These are phyloP conservation scores for Solanum lignicaule DNA, from an alignment of 257 asterid genomes.

Conservation along the genomic window DNA sequence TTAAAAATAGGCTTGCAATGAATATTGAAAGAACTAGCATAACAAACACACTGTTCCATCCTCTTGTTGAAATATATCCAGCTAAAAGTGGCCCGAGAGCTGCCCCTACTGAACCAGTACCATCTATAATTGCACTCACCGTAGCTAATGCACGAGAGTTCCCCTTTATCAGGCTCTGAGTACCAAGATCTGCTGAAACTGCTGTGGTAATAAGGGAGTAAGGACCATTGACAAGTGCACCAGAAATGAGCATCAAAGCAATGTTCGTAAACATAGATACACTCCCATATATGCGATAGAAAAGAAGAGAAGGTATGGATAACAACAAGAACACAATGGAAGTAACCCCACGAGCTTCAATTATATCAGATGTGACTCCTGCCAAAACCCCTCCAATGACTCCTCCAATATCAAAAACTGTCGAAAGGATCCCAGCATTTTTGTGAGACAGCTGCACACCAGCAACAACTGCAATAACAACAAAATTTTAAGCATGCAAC, in stretches of 20 bases:
- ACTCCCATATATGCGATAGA: conserved; percentile 67
- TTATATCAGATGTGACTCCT: conserved; percentile 59
- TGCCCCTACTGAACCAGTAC: conserved; percentile 93
- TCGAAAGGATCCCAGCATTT: conserved; percentile 81
- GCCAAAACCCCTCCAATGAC: conserved; percentile 84
- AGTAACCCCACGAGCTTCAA: conserved; percentile 82
- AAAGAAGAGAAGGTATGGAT: conserved; percentile 65
- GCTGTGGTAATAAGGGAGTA: conserved; percentile 90
- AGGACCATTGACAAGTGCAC: conserved; percentile 82
- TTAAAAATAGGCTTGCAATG: conserved; percentile 46
- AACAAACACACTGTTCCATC: conserved; percentile 84
- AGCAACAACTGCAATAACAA: conserved; percentile 55
- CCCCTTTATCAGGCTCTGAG: conserved; percentile 49
- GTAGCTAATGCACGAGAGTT: conserved; percentile 84
- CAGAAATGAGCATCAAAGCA: conserved; percentile 55
- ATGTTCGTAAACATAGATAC: conserved; percentile 54
- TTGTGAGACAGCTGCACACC: conserved; percentile 67
- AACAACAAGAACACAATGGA: conserved; percentile 46
- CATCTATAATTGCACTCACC: conserved; percentile 89
- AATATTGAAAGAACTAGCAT: conserved; percentile 59
- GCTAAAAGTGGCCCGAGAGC: conserved; percentile 93
- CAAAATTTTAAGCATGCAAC: not conserved
- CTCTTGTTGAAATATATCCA: conserved; percentile 82
- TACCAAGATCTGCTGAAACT: conserved; percentile 93
- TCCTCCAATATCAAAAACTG: conserved; percentile 85